Conservation (phyloP, 2,329 filamentous ascomycete species). For the Aspergillus novofumigatus region DNA sequence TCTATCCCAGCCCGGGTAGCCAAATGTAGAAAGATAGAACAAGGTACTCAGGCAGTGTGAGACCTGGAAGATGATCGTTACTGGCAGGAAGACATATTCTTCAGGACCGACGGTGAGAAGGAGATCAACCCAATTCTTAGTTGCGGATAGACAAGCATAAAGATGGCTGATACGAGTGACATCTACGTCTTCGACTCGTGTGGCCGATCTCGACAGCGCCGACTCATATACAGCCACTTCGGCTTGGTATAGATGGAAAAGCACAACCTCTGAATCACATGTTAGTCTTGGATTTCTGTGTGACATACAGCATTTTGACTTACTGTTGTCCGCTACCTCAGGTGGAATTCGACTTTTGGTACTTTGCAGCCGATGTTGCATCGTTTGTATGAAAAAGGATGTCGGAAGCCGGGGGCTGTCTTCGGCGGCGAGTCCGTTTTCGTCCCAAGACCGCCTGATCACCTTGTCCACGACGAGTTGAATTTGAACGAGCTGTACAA, state of each 20-base stretch:
- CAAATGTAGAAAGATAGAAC: constrained; percentile 39
- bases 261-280: constrained; percentile 4
- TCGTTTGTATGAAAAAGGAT: background rate
- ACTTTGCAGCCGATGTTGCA: constrained; percentile 2
- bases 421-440: background rate
- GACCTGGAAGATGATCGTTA: constrained; percentile 33
- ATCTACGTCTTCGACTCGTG: constrained; percentile 2
- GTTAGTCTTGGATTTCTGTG: background rate
- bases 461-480: constrained; percentile 7
- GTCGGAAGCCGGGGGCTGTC: background rate
- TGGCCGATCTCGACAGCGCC: constrained; percentile 9
- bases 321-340: constrained; percentile 7
- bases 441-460: background rate
- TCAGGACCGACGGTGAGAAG: constrained; percentile 31
- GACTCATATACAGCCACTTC: constrained; percentile 15
- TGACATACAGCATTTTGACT: background rate
- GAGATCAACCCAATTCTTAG: constrained; percentile 36
- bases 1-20: constrained; percentile 43
- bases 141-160: constrained; percentile 34
- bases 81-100: constrained; percentile 31
- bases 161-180: constrained; percentile 20
- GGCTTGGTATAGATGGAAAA: constrained; percentile 11
- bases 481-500: constrained; percentile 26
- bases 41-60: constrained; percentile 37
- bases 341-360: background rate